Evolutionary conservation across 805 yeast genomes (phyloP), one percentile per base, ranked within the genome.

Genomic region (Barnettozyma vustinii): DNA sequence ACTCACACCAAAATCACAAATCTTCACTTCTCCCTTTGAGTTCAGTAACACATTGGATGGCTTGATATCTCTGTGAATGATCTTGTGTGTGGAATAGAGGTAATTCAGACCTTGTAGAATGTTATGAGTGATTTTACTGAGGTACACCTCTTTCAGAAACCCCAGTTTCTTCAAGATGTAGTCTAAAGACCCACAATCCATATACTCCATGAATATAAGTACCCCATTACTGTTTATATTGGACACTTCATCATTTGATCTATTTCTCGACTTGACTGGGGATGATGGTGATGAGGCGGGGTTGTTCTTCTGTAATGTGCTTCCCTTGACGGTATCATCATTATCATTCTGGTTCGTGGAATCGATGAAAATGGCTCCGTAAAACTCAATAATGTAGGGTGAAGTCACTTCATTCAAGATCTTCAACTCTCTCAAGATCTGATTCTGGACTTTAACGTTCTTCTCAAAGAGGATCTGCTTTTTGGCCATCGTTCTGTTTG

Each of bases 1-100:
- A 27, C 91, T 82, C 7, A 94, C 99, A 20, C 99, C 99, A 70
- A 94, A 94, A 67, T 94, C 99, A 68, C 98, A 91, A 21, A 94
- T 74, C 65, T 91, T 94, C 56, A 94, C 81, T 55, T 84, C 85
- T 23, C 99, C 99, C 54, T 74, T 78, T 37, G 90, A 84, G 52
- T 88, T 90, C 68, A 94, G 79, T 44, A 94, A 72, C 9, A 94
- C 96, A 66, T 94, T 94, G 6, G 95, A 86, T 0, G 99, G 99
- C 64, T 94, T 94, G 56, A 94, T 90, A 64, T 94, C 99, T 54
- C 99, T 74, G 64, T 94, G 99, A 50, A 94, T 87, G 61, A 94
- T 92, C 52, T 89, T 80, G 63, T 91, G 96, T 23, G 81, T 76
- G 19, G 84, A 79, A 66, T 94, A 92, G 23, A 92, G 71, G 61